Conservation (phyloP, 805 yeast genomes). For the Starmerella scarabaei region DNA sequence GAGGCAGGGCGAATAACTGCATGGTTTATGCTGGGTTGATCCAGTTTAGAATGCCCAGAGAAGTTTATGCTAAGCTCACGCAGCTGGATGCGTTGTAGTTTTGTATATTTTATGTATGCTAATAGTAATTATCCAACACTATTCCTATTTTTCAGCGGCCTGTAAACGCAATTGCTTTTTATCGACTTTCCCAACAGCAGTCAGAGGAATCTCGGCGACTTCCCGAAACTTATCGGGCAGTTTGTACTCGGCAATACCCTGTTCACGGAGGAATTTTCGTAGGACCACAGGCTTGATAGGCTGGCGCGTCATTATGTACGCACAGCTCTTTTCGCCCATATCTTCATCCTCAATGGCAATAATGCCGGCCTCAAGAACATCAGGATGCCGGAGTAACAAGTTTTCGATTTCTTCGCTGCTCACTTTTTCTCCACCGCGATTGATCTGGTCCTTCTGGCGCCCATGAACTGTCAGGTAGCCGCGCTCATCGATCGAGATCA, state of each 20-base stretch:
- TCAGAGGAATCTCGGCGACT: conserved; percentile 12
- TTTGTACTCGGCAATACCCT: conserved; percentile 17
- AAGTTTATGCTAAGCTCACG: conserved; percentile 20
- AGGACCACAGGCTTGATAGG: conserved; percentile 8
- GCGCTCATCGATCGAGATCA: conserved; percentile 8
- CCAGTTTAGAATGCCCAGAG: conserved; percentile 77
- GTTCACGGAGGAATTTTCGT: conserved; percentile 12
- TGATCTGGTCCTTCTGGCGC: conserved; percentile 15
- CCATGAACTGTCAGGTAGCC: conserved; percentile 15
- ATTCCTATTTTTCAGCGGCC: not conserved
- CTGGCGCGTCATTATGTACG: conserved; percentile 9
- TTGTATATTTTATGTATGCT: not conserved
- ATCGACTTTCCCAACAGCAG: conserved; percentile 15
- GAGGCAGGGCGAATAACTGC: conserved; percentile 53
- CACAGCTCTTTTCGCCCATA: conserved; percentile 15
- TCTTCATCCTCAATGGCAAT: conserved; percentile 14
- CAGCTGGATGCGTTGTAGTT: conserved; percentile 17
- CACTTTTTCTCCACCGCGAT: conserved; percentile 16
- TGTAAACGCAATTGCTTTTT: conserved; percentile 8
- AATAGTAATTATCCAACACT: not conserved
- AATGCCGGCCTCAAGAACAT: conserved; percentile 12
- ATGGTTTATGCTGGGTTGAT: conserved; percentile 93
- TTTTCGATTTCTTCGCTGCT: conserved; percentile 14
- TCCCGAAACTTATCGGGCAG: conserved; percentile 11
- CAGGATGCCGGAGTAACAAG: conserved; percentile 13